Percentiles rank a stretch among this genome's conserved stretches.
These are phyloP conservation scores for Microcos paniculata DNA, from an alignment of 345 rosid species.

Conservation along the genomic window DNA sequence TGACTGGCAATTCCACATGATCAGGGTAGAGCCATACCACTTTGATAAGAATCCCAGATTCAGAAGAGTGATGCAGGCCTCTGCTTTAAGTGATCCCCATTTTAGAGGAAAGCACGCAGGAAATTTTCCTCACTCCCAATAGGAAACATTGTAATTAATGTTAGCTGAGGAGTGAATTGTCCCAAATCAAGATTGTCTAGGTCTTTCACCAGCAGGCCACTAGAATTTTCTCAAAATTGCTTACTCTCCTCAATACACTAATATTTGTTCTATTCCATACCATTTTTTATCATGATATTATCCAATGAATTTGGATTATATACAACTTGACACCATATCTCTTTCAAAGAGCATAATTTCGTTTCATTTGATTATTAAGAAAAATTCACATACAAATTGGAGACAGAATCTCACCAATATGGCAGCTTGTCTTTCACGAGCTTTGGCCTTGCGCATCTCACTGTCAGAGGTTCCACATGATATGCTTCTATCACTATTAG, in stretches of 20 bases:
- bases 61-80: neutral
- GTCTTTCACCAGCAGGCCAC: neutral
- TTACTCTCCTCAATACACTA: neutral
- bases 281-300: neutral
- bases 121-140: neutral
- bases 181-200: neutral
- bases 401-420: constrained; percentile 63
- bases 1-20: neutral
- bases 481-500: constrained; percentile 27
- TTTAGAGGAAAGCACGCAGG: neutral
- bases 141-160: neutral
- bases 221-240: neutral
- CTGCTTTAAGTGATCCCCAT: neutral
- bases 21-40: neutral
- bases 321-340: neutral
- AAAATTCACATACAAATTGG: neutral
- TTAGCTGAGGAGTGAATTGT: neutral
- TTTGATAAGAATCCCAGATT: neutral
- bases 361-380: neutral
- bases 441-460: constrained; percentile 82
- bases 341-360: neutral
- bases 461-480: constrained; percentile 45
- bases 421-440: constrained; percentile 87
- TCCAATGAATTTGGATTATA: neutral
- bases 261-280: neutral